Conservation (phyloP, 1,139 yeast species). For the Pneumocystis oryctolagi region DNA sequence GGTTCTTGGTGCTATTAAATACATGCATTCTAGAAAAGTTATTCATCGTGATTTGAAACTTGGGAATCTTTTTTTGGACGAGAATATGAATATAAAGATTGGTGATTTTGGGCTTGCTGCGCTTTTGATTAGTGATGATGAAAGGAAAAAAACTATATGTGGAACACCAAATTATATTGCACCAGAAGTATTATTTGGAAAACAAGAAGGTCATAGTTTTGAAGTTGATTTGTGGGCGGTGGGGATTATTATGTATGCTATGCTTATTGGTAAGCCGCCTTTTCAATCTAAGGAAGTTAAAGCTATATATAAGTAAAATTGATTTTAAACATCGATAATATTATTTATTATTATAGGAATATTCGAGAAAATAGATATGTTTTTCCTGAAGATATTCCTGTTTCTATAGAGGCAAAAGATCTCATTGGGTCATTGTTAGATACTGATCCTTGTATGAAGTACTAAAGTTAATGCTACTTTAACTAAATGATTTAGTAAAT, state of each 20-base stretch:
- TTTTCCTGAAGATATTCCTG: constrained; percentile 61
- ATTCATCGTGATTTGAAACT: constrained; percentile 94
- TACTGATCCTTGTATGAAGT: constrained; percentile 41
- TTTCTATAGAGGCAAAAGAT: constrained; percentile 55
- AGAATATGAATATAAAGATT: constrained; percentile 63
- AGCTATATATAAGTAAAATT: constrained; percentile 55
- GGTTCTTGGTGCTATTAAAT: constrained; percentile 77
- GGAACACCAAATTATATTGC: constrained; percentile 98
- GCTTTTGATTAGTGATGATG: constrained; percentile 72
- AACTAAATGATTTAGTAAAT: constrained; percentile 23
- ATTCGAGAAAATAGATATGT: constrained; percentile 68
- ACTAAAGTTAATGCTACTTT: not conserved
- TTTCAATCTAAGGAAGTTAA: constrained; percentile 90
- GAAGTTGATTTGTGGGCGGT: constrained; percentile 97
- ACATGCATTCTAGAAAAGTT: constrained; percentile 64
- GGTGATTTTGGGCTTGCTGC: constrained; percentile 98
- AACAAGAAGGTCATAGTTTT: constrained; percentile 90
- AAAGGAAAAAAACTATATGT: constrained; percentile 86
- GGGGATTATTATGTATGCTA: constrained; percentile 88
- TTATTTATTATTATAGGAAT: constrained; percentile 26
- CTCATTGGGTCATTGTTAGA: constrained; percentile 60
- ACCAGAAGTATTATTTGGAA: constrained; percentile 59
- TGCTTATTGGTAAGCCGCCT: constrained; percentile 92
- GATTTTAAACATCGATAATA: not conserved
- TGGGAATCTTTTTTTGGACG: constrained; percentile 70